Base-by-base conservation (phyloP, 345 rosid genomes). In the Erysimum cheiranthoides region DNA sequence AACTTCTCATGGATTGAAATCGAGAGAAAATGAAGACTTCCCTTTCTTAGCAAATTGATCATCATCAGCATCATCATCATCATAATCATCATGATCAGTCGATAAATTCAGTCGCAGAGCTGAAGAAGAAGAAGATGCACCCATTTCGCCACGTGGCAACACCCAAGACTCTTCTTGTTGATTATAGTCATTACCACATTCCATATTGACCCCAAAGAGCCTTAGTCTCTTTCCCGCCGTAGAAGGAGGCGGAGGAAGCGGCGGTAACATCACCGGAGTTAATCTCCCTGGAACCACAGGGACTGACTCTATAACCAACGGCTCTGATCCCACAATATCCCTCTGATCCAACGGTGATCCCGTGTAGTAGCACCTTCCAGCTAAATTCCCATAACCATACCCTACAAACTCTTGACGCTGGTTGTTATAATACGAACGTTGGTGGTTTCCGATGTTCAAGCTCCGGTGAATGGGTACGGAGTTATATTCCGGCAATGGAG, bases 131-230 rank as follows among this genome's bases (percentile, higher is more conserved):
- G 81, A 73, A 36, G 82, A 79, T 34, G 78, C 71, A 62, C 79
- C 79, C 6, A 73, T 62, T 74, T 74, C 75, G 5, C 75, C 72
- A 66, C 78, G 73, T 52, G 63, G 64, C 49, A 78, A 1, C 25
- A 66, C 1, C 69, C 73, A 66, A 50, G 81, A 66, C 52, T 73
- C 73, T 12, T 67, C 50, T 52, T 66, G 77, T 58, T 78, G 65
- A 32, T 60, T 43, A 68, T 66, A 49, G 18, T 74, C 59, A 32
- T 27, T 74, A 74, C 75, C 68, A 79, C 93, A 91, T 46, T 91
- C 98, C 97, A 93, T 88, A 87, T 93, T 90, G 40, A 93, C 98
- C 16, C 98, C 98, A 46, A 93, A 93, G 68, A 93, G 86, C 78
- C 98, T 86, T 49, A 93, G 70, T 66, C 92, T 86, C 85, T 92